Base-by-base conservation (phyloP, 352 stramenopile species). In the Pythium graminicola region DNA sequence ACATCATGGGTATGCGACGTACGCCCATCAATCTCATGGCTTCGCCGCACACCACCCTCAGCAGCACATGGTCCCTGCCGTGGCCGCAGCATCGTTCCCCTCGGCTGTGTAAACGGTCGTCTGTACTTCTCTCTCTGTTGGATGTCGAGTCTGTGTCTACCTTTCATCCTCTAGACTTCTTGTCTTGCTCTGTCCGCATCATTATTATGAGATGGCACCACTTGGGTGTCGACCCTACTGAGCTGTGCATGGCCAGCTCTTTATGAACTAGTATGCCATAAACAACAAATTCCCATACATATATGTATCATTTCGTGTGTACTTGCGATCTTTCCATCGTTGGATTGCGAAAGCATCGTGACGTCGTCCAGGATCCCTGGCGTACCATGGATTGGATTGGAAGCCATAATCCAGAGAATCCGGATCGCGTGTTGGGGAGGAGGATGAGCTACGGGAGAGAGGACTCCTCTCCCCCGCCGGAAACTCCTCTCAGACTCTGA, bases 81-180 rank as follows among this genome's bases (percentile, higher is more conserved):
- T 54, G 11, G 49, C 49, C 13, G 49, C 27, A 29, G 54, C 54
- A 14, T 62, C 54, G 20, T 62, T 62, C 46, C 54, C 54, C 14
- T 62, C 54, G 32, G 54, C 54, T n/a, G 43, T 62, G 14, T 62
- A 55, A n/a, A 35, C 6, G 8, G 31, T 43, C 43, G 24, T 53
- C 23, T 36, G 17, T 19, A 32, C 23, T 16, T 40, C 31, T 32
- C 19, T 53, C 19, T 36, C 31, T 36, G 31, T 14, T n/a, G n/a
- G n/a, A n/a, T n/a, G n/a, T n/a, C n/a, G n/a, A n/a, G n/a, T n/a
- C n/a, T n/a, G n/a, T n/a, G n/a, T n/a, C n/a, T n/a, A n/a, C n/a
- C n/a, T n/a, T 29, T 35, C 27, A 27, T 26, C 17, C 19, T 27
- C 27, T 50, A 54, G 47, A 54, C 47, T 35, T 24, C 31, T 14